phyloP scores from a whole-genome alignment of 371 early-diverging fungal genomes.

The Dinochytrium kinnereticum region DNA sequence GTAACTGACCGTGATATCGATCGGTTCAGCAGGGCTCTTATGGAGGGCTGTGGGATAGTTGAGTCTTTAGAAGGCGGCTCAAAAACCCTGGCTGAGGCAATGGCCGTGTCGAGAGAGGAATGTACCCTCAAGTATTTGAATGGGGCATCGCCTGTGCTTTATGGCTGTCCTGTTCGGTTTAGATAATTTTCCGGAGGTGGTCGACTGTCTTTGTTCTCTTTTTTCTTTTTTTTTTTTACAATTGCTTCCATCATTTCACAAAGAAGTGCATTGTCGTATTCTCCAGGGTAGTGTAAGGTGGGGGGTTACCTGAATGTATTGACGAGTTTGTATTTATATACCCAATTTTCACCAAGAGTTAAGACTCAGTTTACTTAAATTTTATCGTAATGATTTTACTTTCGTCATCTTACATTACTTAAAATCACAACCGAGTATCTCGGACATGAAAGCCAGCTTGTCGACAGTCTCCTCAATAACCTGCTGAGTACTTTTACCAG shows the following conservation, averaged over 20 bases:
- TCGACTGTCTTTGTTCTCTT: no score
- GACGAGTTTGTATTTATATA: no score
- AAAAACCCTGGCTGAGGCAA: conserved; percentile 61
- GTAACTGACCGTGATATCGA: conserved; percentile 99
- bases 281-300: no score
- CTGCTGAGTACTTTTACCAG: conserved; percentile 67
- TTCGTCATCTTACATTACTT: background rate
- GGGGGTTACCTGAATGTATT: no score
- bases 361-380: no score
- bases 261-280: no score
- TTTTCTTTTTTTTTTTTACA: no score
- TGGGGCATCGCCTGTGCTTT: conserved; percentile 95
- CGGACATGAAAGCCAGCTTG: conserved; percentile 61
- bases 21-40: conserved; percentile 68
- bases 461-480: conserved; percentile 63
- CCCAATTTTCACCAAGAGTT: no score
- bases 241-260: no score
- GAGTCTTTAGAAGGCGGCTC: conserved; percentile 25
- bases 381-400: background rate
- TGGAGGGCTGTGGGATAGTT: conserved; percentile 74
- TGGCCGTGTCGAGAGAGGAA: conserved; percentile 70
- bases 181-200: no score
- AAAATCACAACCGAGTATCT: conserved; percentile 34
- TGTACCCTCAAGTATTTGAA: conserved; percentile 86
- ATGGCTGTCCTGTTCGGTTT: conserved; percentile 98